Evolutionary conservation across 73 alveolate species (phyloP).

Genomic region (Paramecium sexaurelia): DNA sequence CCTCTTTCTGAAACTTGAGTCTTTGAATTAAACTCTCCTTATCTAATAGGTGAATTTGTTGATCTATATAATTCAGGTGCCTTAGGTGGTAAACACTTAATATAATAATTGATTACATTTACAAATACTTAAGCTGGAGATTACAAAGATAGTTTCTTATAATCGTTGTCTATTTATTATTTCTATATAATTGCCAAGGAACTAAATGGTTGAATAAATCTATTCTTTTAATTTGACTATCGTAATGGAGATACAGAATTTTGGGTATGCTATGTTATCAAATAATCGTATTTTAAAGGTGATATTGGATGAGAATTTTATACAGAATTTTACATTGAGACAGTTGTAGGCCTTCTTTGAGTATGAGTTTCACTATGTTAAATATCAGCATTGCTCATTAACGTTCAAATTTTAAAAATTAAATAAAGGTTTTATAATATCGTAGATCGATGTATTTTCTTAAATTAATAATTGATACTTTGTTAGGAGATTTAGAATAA

Average conservation of each 20-base stretch:
- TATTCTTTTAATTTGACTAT: neutral
- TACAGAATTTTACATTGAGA: neutral
- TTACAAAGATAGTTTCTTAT: neutral
- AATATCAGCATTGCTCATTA: neutral
- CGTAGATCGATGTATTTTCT: too few species aligned
- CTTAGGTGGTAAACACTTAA: slow-evolving; percentile 11
- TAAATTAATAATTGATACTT: too few species aligned
- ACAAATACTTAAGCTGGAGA: neutral
- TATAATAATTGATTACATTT: neutral
- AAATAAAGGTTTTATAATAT: neutral
- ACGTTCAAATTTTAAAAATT: neutral
- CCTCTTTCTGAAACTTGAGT: neutral
- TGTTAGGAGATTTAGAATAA: too few species aligned
- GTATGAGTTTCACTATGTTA: neutral
- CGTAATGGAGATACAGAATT: neutral
- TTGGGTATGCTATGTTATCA: neutral
- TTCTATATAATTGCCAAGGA: neutral
- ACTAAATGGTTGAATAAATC: neutral
- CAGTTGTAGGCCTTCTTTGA: neutral
- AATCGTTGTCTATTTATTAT: neutral
- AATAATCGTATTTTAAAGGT: neutral
- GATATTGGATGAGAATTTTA: neutral
- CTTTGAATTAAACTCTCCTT: neutral
- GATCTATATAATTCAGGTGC: neutral
- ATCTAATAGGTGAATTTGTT: neutral